Conservation (phyloP, 345 rosid genomes). For the Arabis alpina region DNA sequence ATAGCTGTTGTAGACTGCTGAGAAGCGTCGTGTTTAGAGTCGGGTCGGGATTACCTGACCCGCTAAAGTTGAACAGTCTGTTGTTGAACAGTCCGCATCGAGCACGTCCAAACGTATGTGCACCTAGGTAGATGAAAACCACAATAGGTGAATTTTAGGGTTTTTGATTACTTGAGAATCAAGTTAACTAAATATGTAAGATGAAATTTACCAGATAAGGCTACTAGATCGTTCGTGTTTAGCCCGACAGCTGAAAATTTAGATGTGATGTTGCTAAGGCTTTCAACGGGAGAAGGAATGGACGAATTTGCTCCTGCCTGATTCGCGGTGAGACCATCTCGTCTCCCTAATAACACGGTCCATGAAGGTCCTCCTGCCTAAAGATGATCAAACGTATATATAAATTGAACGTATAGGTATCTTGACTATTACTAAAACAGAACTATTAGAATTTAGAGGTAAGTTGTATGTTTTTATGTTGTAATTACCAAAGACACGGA, state of each 20-base stretch:
- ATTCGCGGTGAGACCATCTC: slow-evolving; percentile 44
- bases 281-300: slow-evolving; percentile 41
- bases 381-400: slow-evolving; percentile 20
- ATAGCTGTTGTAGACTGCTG: slow-evolving; percentile 46
- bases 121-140: slow-evolving; percentile 47
- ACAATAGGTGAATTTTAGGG: slow-evolving; percentile 8
- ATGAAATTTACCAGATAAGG: slow-evolving; percentile 37
- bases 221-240: slow-evolving; percentile 39
- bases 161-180: not conserved
- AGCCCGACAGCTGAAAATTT: slow-evolving; percentile 43
- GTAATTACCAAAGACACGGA: slow-evolving; percentile 61
- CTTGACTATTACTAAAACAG: no score
- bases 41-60: slow-evolving; percentile 54
- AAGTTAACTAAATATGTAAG: slow-evolving; percentile 1
- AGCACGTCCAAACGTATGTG: slow-evolving; percentile 71
- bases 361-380: slow-evolving; percentile 48
- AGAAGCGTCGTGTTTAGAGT: slow-evolving; percentile 52
- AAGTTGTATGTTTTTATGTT: no score
- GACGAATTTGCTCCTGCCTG: slow-evolving; percentile 29
- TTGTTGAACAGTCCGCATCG: slow-evolving; percentile 44
- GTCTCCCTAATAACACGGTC: slow-evolving; percentile 42
- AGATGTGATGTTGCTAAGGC: slow-evolving; percentile 30
- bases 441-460: no score
- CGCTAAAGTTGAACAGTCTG: slow-evolving; percentile 56
- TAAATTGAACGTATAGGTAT: not conserved